Evolutionary conservation across 2,329 filamentous ascomycete genomes (phyloP), one percentile per base, ranked within the genome.

Genomic region (Colletotrichum caudatum): DNA sequence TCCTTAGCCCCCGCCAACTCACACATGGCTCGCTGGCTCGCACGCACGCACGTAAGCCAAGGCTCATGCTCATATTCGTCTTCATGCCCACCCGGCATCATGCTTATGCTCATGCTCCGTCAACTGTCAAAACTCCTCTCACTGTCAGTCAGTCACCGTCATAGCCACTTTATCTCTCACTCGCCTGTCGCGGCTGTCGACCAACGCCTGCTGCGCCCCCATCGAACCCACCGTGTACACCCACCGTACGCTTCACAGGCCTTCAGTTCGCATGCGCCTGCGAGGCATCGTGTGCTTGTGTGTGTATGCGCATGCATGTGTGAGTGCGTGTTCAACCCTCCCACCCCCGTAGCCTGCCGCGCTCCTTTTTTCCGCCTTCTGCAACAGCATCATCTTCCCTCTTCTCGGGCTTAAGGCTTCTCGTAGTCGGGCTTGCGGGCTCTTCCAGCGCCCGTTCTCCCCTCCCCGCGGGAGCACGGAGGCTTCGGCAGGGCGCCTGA

Each of bases 381-480:
- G 39, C 20, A 29, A 14, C 23, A 26, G 23, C 18, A 23, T 8
- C 12, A 35, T 33, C 11, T 26, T 35, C 26, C 41, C 41, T 46
- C 20, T n/a, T 46, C 44, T n/a, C 7, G 53, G 18, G 44, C 51
- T 23, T 59, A 68, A 44, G 33, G 26, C 35, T 33, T 44, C 57
- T 48, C 61, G 26, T 29, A 50, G 23, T 67, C 68, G 68, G 68
- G 68, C 57, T 71, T 46, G 68, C 68, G 68, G 68, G 39, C 56
- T 44, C 20, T 56, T 62, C 50, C 68, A 61, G 68, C 65, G 48
- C 57, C 68, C 68, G 68, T 65, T 37, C n/a, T 5, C 33, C 11
- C 29, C 23, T 37, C 53, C 33, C 46, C 9, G 33, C 66, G 44
- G 50, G 23, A 51, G 37, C 23, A 39, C 29, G 60, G 60, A 39